Evolutionary conservation across 2,329 filamentous ascomycete species (phyloP).

Genomic region (Zymoseptoria tritici): DNA sequence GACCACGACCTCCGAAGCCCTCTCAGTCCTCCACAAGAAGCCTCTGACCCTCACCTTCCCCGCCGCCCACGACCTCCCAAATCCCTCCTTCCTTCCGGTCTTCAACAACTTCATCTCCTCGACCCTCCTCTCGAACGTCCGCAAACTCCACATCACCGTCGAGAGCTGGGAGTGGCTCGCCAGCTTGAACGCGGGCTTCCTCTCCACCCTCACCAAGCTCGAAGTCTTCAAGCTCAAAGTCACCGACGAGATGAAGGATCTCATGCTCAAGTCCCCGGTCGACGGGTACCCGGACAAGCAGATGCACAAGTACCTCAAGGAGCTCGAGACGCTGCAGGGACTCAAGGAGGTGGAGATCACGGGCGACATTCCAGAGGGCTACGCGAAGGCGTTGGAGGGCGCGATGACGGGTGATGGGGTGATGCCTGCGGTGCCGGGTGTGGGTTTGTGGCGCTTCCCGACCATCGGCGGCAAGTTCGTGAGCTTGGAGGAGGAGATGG

Average conservation of each 20-base stretch:
- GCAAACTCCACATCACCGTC: slow-evolving; percentile 19
- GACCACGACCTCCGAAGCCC: slow-evolving; percentile 28
- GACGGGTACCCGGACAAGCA: slow-evolving; percentile 20
- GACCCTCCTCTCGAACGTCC: slow-evolving; percentile 16
- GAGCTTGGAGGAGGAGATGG: not conserved
- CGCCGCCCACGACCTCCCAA: slow-evolving; percentile 4
- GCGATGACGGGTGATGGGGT: not conserved
- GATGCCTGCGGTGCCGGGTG: not conserved
- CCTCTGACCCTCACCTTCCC: slow-evolving; percentile 22
- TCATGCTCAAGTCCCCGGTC: slow-evolving; percentile 5
- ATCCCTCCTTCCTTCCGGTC: not conserved
- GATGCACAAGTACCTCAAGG: slow-evolving; percentile 16
- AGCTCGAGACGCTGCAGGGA: slow-evolving; percentile 16
- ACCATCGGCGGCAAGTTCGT: not conserved
- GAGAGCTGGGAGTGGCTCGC: slow-evolving; percentile 24
- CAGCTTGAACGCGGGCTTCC: slow-evolving; percentile 13
- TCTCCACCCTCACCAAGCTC: slow-evolving; percentile 13
- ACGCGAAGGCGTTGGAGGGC: not conserved
- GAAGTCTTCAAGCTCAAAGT: slow-evolving; percentile 17
- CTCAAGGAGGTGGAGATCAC: slow-evolving; percentile 17
- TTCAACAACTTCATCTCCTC: slow-evolving; percentile 18
- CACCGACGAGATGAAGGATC: slow-evolving; percentile 14
- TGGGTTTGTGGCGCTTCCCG: not conserved
- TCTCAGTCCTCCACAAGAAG: slow-evolving; percentile 21
- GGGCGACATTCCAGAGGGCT: slow-evolving; percentile 19